Base-by-base conservation (phyloP, 306 rosid genomes). In the Calophaca sinica region DNA sequence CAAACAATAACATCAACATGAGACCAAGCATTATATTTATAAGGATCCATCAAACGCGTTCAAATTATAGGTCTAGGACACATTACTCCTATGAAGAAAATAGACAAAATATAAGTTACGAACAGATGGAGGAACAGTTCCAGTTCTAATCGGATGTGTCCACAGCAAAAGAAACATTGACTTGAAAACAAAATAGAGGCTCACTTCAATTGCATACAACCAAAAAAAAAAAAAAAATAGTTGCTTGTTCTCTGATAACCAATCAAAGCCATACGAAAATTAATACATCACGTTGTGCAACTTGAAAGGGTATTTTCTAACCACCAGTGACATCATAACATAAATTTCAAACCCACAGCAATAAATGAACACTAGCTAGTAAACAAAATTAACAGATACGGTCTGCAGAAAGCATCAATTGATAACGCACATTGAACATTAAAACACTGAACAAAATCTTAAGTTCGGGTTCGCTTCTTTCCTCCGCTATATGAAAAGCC, bases 331-430 rank as follows among this genome's bases (percentile, higher is more conserved):
- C 4, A 4, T 2, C 3, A 58, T 7, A 61, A 15, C 31, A 78
- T 78, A 38, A 50, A 68, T 38, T 65, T 50, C 5, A 52, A 14
- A 62, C 0, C 7, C 8, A 44, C 2, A 5, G 45, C 35, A 63
- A 74, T 35, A 48, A 55, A 79, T 32, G 48, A 55, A 75, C 31
- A 75, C 1, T 59, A 60, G 48, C 15, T 48, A 49, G 38, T 7
- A 41, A 74, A 70, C 12, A 36, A 4, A 15, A 54, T 29, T 1
- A 79, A 61, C 3, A 50, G 51, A 50, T 13, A 61, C 49, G 9
- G 65, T 32, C 5, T n/a, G 63, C 36, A 66, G 49, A 72, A 68
- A 51, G 15, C 70, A 61, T 57, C 50, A 36, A 57, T 14, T 28
- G 35, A 63, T 2, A 44, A 71, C 9, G 28, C 62, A 66, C 72